Base-by-base conservation (phyloP, 441 rosid genomes). In the Biscutella laevigata region DNA sequence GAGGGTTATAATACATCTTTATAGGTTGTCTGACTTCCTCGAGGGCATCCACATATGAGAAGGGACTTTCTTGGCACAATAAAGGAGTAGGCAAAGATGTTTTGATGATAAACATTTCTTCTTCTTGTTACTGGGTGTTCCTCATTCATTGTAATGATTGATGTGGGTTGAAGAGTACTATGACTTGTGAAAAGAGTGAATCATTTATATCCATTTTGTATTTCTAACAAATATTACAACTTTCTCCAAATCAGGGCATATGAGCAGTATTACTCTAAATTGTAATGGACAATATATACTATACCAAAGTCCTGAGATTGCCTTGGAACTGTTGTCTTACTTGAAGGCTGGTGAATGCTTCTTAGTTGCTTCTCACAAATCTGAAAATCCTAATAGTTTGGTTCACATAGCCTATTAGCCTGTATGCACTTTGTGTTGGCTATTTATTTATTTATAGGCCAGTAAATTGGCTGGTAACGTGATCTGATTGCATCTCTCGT, bases 21-120 rank as follows among this genome's bases (percentile, higher is more conserved):
- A 51, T 77, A 87, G 94, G 90, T 68, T 84, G 61, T 74, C 94
- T 7, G 90, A 82, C 59, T 84, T 84, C 62, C 80, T 87, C 15
- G 69, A 74, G 49, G 59, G 65, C 53, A 47, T 87, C 74, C 85
- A 66, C 62, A 67, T 87, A 41, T 64, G 46, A 63, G 40, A n/a
- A 14, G 14, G 39, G 56, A 38, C 61, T 24, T 42, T 38, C 39
- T 39, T 24, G 43, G 52, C 25, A 39, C 51, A 54, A 30, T 15
- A 45, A 63, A 16, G 41, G 20, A 62, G 12, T 45, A 21, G 9
- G 21, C 55, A 14, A 40, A 59, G 38, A 41, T 40, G 49, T 49
- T 20, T 1, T 29, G 57, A 49, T 39, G 41, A 60, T 40, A 14
- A n/a, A 17, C n/a, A 32, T 12, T 4, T 45, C 1, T 9, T n/a